phyloP scores from a whole-genome alignment of 176 grass and related monocot genomes.

The Elymus sibiricus region DNA sequence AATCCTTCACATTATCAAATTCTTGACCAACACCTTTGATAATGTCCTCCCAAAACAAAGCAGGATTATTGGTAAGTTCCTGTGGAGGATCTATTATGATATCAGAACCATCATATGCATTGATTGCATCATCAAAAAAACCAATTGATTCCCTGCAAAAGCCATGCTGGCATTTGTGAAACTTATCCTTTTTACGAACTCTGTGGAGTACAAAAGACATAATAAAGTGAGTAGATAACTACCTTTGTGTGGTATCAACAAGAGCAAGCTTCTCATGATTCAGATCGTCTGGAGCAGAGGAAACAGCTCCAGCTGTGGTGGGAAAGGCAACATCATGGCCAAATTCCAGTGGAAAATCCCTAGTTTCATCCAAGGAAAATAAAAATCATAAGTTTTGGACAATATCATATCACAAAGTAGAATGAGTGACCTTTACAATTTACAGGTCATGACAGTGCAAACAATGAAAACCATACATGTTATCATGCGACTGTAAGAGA shows the following conservation, averaged over 20 bases:
- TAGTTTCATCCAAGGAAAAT: conserved; percentile 27
- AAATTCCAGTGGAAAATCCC: conserved; percentile 56
- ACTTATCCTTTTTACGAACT: conserved; percentile 3
- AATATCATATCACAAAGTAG: not conserved
- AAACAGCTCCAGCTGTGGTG: conserved; percentile 37
- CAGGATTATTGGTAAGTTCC: conserved; percentile 31
- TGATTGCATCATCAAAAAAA: conserved; percentile 60
- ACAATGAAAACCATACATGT: not conserved
- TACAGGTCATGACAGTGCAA: not conserved
- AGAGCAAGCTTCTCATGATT: conserved; percentile 60
- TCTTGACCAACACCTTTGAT: conserved; percentile 95
- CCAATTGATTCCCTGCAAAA: conserved; percentile 44
- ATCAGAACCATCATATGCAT: conserved; percentile 52
- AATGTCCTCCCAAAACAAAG: conserved; percentile 56
- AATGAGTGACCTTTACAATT: not conserved
- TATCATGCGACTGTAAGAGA: not conserved
- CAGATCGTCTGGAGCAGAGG: conserved; percentile 46
- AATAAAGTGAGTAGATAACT: conserved; percentile 19
- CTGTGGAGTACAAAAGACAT: conserved; percentile 1
- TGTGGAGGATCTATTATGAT: conserved; percentile 40
- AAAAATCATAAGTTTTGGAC: conserved; percentile 2
- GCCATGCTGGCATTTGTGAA: conserved; percentile 22
- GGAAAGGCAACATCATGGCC: conserved; percentile 56
- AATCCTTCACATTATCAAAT: conserved; percentile 97
- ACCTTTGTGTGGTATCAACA: conserved; percentile 55